These are phyloP conservation scores for Morella rubra DNA, from an alignment of 306 rosid species.

Conservation along the genomic window DNA sequence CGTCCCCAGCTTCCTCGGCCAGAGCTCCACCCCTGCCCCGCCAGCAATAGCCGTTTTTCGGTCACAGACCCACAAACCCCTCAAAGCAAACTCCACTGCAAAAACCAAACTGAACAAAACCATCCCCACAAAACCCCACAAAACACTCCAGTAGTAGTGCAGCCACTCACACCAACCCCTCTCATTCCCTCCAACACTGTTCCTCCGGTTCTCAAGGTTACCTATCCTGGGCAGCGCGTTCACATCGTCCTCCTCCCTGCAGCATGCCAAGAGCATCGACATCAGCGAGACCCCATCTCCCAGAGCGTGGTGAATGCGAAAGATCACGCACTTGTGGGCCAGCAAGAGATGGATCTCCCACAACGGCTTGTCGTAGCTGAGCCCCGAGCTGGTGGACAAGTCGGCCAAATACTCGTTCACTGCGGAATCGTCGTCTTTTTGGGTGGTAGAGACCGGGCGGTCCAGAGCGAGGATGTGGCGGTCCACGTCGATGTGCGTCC, in stretches of 20 bases:
- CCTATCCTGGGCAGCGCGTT: constrained; percentile 37
- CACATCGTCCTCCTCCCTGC: constrained; percentile 44
- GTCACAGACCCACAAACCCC: constrained; percentile 62
- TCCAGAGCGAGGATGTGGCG: constrained; percentile 43
- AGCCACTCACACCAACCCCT: constrained; percentile 5
- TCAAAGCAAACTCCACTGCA: constrained; percentile 38
- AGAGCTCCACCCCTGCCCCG: constrained; percentile 78
- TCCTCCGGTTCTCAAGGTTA: neutral
- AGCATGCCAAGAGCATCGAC: constrained; percentile 66
- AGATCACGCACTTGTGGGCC: constrained; percentile 54
- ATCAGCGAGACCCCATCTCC: constrained; percentile 87
- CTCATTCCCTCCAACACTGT: neutral
- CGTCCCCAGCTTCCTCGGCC: constrained; percentile 82
- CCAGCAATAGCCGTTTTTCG: constrained; percentile 54
- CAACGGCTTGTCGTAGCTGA: constrained; percentile 61
- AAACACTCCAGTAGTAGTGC: neutral
- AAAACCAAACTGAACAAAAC: constrained; percentile 49
- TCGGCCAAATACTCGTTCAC: constrained; percentile 60
- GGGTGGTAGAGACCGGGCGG: constrained; percentile 16
- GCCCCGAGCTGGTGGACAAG: constrained; percentile 32
- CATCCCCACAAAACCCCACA: constrained; percentile 26
- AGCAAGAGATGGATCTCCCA: constrained; percentile 77
- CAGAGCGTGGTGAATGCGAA: constrained; percentile 73
- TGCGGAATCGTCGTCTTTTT: constrained; percentile 31
- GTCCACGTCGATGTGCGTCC: constrained; percentile 48